Evolutionary conservation across 305 asterid genomes (phyloP).

Genomic region (Petunia hybrid): DNA sequence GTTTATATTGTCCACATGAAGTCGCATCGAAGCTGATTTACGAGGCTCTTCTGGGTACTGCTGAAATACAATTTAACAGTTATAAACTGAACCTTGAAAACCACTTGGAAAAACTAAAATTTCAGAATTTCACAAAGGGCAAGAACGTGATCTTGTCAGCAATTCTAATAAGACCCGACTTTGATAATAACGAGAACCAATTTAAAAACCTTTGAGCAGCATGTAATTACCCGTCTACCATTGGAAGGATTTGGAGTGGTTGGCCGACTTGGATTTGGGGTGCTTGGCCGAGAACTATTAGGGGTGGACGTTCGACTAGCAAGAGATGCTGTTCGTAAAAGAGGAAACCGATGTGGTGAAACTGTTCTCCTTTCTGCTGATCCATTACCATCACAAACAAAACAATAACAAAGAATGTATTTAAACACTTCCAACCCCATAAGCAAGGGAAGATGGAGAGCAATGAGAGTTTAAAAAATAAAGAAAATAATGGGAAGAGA

Average conservation of each 20-base stretch:
- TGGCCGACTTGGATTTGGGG: constrained; percentile 72
- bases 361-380: constrained; percentile 66
- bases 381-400: constrained; percentile 22
- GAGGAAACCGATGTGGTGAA: constrained; percentile 84
- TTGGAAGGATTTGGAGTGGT: constrained; percentile 69
- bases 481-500: constrained; percentile 39
- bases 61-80: constrained; percentile 28
- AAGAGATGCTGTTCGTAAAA: constrained; percentile 74
- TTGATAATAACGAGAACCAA: too few species aligned
- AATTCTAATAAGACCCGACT: too few species aligned
- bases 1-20: constrained; percentile 62
- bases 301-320: constrained; percentile 71
- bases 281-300: constrained; percentile 65
- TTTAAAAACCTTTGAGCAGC: too few species aligned
- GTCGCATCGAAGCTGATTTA: constrained; percentile 80
- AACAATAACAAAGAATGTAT: not conserved
- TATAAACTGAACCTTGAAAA: not conserved
- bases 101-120: too few species aligned
- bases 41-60: constrained; percentile 73
- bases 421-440: constrained; percentile 23
- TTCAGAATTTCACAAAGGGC: not conserved
- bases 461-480: constrained; percentile 12
- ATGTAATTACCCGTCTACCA: constrained; percentile 59
- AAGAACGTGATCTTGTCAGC: not conserved
- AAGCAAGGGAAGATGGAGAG: not conserved